phyloP scores from a whole-genome alignment of 2,329 filamentous ascomycete genomes.

The Microsporum ferrugineum region DNA sequence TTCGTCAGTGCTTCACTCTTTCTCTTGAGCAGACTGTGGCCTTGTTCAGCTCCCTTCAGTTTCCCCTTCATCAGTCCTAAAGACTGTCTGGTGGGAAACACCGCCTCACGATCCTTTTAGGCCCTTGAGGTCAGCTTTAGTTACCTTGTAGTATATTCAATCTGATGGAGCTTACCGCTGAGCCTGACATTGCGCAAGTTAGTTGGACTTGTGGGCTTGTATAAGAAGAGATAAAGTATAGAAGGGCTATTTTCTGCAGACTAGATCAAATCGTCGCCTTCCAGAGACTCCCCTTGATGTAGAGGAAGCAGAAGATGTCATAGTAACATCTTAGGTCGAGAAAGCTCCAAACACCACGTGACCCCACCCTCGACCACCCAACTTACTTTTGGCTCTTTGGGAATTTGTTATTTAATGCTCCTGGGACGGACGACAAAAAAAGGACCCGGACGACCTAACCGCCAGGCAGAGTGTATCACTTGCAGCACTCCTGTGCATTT shows the following conservation, averaged over 20 bases:
- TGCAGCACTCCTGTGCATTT: not conserved
- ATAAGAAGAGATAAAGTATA: constrained; percentile 1
- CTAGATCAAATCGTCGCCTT: not conserved
- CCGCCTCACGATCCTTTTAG: constrained; percentile 74
- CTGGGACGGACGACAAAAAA: not conserved
- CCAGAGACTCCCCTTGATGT: not conserved
- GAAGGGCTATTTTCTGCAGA: not conserved
- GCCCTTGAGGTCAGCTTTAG: constrained; percentile 16
- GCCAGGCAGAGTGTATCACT: not conserved
- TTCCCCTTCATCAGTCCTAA: constrained; percentile 96
- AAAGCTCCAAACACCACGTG: not conserved
- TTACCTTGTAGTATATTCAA: not conserved
- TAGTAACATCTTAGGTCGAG: not conserved
- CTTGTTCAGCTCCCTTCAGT: constrained; percentile 83
- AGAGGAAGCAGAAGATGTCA: not conserved
- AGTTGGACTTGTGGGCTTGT: not conserved
- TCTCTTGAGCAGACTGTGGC: constrained; percentile 88
- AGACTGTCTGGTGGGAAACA: constrained; percentile 96
- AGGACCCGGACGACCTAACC: not conserved
- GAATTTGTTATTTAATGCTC: not conserved
- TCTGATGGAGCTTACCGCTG: constrained; percentile 21
- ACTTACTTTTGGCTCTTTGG: not conserved
- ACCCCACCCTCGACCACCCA: not conserved
- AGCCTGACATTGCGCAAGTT: constrained; percentile 28
- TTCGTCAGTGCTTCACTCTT: constrained; percentile 98